Evolutionary conservation across 257 asterid species (phyloP), one percentile per base, ranked within the genome.

Genomic region (Leonotis leonurus): DNA sequence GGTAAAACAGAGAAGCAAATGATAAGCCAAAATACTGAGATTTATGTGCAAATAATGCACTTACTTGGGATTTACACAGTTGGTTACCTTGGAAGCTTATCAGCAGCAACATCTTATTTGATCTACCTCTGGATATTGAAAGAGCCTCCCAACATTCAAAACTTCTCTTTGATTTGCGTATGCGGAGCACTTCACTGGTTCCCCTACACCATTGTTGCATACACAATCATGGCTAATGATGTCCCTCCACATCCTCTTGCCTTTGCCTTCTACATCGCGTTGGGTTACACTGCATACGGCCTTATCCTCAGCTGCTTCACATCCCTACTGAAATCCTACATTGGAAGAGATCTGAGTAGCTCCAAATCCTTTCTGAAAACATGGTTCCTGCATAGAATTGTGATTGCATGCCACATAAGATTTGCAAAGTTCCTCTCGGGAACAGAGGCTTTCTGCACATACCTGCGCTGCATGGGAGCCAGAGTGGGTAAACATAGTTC

Each of bases 161-260:
- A 77, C 56, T 81, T 85, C 10, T 60, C 79, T 2, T 71, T 79
- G 41, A 27, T 78, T 20, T 78, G 83, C 67, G 12, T 80, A 43
- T 59, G 72, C 4, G 90, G 90, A 50, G 83, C 88, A 43, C 83
- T 74, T 40, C 94, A 83, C 40, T 85, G 88, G 88, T 54, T 85
- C 16, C 87, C 87, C 12, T 75, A 78, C 75, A 65, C 79, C 57
- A 66, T 78, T 29, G 79, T 80, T 46, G 83, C 85, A 18, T 83
- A 73, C 60, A 50, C 77, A 14, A 67, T 72, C n/a, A 66, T 76
- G 46, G 41, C 78, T 18, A 40, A 21, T 48, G 14, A 55, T 12
- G 27, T 52, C 59, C 70, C 81, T 52, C 67, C 87, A 58, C 55
- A 73, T 24, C 67, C 78, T 3, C 17, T 73, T 62, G 56, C 29